Base-by-base conservation (phyloP, 2,329 filamentous ascomycete genomes). In the Ramularia collo-cygni region DNA sequence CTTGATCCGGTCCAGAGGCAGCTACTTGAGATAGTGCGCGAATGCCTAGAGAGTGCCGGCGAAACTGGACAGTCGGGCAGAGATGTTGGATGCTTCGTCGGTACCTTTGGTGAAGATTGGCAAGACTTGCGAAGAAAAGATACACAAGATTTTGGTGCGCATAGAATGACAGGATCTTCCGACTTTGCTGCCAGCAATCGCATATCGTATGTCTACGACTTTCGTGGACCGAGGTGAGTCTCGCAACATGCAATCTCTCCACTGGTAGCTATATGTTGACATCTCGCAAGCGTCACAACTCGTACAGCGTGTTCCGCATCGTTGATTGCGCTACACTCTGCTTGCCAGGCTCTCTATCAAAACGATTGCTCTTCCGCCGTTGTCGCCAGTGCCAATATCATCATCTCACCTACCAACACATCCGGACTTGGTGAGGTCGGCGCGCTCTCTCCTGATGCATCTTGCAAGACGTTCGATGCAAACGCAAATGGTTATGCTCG, bases 1-100 rank as follows among this genome's bases (percentile, higher is more conserved):
- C 44, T 52, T 28, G 53, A 54, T 38, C 53, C 53, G 2, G 45
- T 52, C 28, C 51, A 55, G 15, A 34, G 52, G 5, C 27, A 47
- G 4, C 18, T 50, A 2, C 37, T 55, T 1, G 49, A 54, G 29
- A 21, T 33, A n/a, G 32, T 42, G 8, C 53, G 33, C 24, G 52
- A 53, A 15, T 40, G 40, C 16, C 17, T 50, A 4, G 44, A 47
- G 16, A 44, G 44, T 31, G 41, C 41, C 5, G 46, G 48, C 8
- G 31, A 37, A 4, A n/a, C 31, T 7, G 24, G 46, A 8, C 18
- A 29, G 15, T 37, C 39, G 16, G 46, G 43, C 27, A 26, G 37
- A 8, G 17, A 42, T 9, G 39, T 40, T 3, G 42, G 43, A 8
- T 40, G 47, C 4, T 49, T 40, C 18, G 43, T 48, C 10, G 50